These are phyloP conservation scores for Berkeleyomyces rouxiae DNA, from an alignment of 2,329 filamentous ascomycete species.

Conservation along the genomic window DNA sequence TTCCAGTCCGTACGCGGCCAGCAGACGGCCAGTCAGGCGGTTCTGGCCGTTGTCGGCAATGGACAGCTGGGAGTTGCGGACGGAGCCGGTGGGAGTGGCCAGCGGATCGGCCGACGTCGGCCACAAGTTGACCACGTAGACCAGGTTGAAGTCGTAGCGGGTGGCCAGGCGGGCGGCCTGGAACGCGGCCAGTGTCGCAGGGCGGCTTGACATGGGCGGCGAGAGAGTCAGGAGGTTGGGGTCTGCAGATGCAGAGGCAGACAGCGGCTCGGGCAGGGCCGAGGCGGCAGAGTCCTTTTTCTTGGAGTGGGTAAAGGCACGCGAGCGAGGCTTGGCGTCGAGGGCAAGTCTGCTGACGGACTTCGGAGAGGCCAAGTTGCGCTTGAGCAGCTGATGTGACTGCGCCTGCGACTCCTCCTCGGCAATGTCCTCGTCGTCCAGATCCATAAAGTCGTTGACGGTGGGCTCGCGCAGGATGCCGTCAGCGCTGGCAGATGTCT, in stretches of 20 bases:
- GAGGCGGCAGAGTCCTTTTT: neutral
- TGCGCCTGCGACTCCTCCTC: constrained; percentile 21
- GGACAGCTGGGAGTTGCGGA: neutral
- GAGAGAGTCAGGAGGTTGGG: constrained; percentile 27
- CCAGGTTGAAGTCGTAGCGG: constrained; percentile 39
- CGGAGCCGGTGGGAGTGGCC: constrained; percentile 4
- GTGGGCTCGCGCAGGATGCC: constrained; percentile 32
- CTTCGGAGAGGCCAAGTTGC: neutral
- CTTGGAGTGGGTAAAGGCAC: constrained; percentile 7
- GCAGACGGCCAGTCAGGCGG: constrained; percentile 31
- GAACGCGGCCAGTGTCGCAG: constrained; percentile 33
- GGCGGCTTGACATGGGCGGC: constrained; percentile 28
- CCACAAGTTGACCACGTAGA: constrained; percentile 44
- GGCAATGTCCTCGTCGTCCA: constrained; percentile 42
- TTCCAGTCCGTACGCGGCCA: constrained; percentile 38
- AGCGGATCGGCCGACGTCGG: constrained; percentile 21
- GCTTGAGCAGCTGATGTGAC: constrained; percentile 13
- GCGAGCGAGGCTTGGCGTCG: constrained; percentile 1
- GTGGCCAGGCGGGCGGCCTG: constrained; percentile 38
- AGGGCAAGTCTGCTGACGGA: constrained; percentile 2
- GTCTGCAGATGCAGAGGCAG: constrained; percentile 13
- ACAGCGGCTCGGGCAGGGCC: constrained; percentile 8
- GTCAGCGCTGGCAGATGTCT: constrained; percentile 10
- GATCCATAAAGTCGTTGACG: constrained; percentile 35
- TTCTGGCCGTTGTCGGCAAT: constrained; percentile 13